Conservation (phyloP, 2,329 filamentous ascomycete genomes). For the Fusarium odoratissimum region DNA sequence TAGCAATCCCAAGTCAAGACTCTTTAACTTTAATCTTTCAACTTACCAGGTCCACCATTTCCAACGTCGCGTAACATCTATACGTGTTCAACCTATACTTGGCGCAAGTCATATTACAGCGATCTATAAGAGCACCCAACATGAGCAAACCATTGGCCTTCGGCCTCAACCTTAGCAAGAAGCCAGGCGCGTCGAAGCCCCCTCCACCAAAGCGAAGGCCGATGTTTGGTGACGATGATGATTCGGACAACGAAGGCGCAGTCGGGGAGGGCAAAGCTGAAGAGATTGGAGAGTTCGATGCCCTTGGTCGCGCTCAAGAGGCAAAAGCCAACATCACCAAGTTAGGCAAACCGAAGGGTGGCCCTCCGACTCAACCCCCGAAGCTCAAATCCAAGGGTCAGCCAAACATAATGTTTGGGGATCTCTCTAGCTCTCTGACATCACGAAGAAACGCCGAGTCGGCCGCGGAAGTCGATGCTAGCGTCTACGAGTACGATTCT, state of each 20-base stretch:
- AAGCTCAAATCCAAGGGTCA: slow-evolving; percentile 58
- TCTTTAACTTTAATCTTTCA: slow-evolving; percentile 18
- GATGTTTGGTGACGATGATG: slow-evolving; percentile 67
- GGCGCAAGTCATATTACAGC: background rate
- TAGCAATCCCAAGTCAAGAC: background rate
- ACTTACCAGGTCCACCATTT: background rate
- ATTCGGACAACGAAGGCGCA: slow-evolving; percentile 63
- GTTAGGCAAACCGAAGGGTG: slow-evolving; percentile 50
- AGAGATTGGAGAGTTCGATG: slow-evolving; percentile 73
- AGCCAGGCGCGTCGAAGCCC: slow-evolving; percentile 62
- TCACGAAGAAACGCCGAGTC: slow-evolving; percentile 73
- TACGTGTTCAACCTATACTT: background rate
- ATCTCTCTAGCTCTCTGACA: slow-evolving; percentile 73
- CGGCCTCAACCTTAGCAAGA: slow-evolving; percentile 72
- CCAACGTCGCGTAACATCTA: slow-evolving; percentile 5
- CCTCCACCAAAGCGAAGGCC: slow-evolving; percentile 63
- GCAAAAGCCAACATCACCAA: slow-evolving; percentile 44
- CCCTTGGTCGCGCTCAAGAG: slow-evolving; percentile 50
- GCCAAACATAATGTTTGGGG: slow-evolving; percentile 64
- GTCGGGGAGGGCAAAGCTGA: slow-evolving; percentile 57
- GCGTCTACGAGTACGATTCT: slow-evolving; percentile 86
- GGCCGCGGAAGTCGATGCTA: slow-evolving; percentile 75
- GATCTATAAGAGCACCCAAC: slow-evolving; percentile 4
- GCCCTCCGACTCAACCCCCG: slow-evolving; percentile 53
- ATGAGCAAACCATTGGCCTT: slow-evolving; percentile 65